phyloP scores from a whole-genome alignment of 2,329 filamentous ascomycete species.

The Neofusicoccum parvum region DNA sequence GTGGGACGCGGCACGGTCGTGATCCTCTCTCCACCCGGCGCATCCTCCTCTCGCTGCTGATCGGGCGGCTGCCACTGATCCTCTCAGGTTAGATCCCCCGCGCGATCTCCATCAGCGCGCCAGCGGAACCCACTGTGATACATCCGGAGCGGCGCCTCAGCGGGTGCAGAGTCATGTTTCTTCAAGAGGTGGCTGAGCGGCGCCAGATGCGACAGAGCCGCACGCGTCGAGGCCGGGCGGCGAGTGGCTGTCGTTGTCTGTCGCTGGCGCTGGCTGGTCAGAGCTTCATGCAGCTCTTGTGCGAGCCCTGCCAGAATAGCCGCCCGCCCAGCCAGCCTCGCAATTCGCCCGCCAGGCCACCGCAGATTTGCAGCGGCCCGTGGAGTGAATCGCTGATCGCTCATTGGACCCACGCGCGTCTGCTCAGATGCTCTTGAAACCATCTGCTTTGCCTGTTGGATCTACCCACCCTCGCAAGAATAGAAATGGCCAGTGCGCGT shows the following conservation, averaged over 20 bases:
- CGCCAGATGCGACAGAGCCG: constrained; percentile 20
- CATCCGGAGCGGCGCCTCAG: constrained; percentile 11
- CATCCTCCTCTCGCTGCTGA: background rate
- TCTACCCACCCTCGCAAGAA: constrained; percentile 5
- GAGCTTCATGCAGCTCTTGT: background rate
- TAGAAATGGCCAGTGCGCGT: constrained; percentile 16
- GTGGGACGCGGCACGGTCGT: background rate
- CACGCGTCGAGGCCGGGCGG: background rate
- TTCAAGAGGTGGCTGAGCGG: constrained; percentile 14
- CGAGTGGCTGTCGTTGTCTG: constrained; percentile 18
- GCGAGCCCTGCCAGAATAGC: constrained; percentile 9
- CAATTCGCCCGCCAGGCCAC: background rate
- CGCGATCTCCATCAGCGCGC: constrained; percentile 3
- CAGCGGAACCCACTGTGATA: constrained; percentile 15
- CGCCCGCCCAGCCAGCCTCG: constrained; percentile 2
- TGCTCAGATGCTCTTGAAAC: constrained; percentile 17
- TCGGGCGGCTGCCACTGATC: background rate
- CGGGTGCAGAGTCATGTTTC: constrained; percentile 16
- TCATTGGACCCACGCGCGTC: constrained; percentile 16
- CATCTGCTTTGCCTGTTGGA: background rate
- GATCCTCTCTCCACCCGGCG: background rate
- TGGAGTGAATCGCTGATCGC: background rate
- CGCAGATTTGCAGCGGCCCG: background rate
- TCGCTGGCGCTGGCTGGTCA: constrained; percentile 7
- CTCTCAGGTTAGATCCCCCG: constrained; percentile 7